Base-by-base conservation (phyloP, 2,329 filamentous ascomycete genomes). In the Raffaelea arxii region DNA sequence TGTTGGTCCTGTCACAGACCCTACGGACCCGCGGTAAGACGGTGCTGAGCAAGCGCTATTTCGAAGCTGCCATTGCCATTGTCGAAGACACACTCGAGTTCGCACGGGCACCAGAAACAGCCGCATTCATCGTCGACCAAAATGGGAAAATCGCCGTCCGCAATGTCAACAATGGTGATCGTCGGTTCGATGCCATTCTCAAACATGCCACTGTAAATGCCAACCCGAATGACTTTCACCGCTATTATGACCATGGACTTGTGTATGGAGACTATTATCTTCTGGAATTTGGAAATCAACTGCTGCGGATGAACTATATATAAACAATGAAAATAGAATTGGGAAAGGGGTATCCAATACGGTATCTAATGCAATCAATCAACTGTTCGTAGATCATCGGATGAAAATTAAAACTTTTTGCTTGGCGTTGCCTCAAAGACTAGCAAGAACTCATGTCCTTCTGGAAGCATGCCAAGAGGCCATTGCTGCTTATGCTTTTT, bases 231-330 rank as follows among this genome's bases (percentile, higher is more conserved):
- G 58, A 51, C 3, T 41, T 46, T 14, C 41, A 51, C 37, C 44
- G 54, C 16, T 57, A 57, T 25, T 41, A 42, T 19, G 53, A 63
- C 39, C 56, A 60, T 51, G 67, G 67, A 3, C 53, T 71, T 23
- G 67, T 71, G 5, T 71, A 71, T 59, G 68, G 65, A 2, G 68
- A 71, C 53, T 71, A 71, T 50, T 71, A 65, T 48, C 54, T 71
- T 23, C 46, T 71, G 6, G 65, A 70, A 48, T 66, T 69, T 55
- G 67, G 67, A 6, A 71, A 70, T 46, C 64, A 65, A 46, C 51
- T 71, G n/a, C 49, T 71, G 46, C 49, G 55, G 22, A 58, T 63
- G 59, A 59, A 57, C 0, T 45, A 60, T n/a, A 44, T 46, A 11
- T 43, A 21, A 40, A n/a, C n/a, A n/a, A n/a, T n/a, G n/a, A n/a